Percentiles rank a stretch among this genome's conserved stretches.
These are phyloP conservation scores for Penstemon davidsonii DNA, from an alignment of 257 asterid species.

Conservation along the genomic window DNA sequence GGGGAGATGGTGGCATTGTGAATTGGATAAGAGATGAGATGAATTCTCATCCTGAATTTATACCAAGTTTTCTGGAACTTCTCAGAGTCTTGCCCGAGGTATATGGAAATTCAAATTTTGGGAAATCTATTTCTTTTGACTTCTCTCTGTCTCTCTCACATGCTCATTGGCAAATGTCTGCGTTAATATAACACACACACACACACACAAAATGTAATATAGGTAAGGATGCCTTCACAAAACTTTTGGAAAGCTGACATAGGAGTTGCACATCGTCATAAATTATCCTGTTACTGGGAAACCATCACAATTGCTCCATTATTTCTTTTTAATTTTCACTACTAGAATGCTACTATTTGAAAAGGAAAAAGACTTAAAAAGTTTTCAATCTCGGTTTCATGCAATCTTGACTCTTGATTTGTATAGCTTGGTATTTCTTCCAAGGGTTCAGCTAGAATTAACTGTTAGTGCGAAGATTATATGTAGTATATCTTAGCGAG, in stretches of 20 bases:
- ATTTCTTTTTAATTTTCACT: background rate
- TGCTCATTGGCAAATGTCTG: slow-evolving; percentile 3
- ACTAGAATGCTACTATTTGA: slow-evolving; percentile 8
- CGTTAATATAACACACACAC: background rate
- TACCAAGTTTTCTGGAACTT: slow-evolving; percentile 96
- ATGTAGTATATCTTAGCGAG: slow-evolving; percentile 9
- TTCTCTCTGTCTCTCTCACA: background rate
- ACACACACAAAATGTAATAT: background rate
- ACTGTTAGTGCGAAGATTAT: background rate
- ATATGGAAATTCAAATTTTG: slow-evolving; percentile 25
- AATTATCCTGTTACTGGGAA: slow-evolving; percentile 14
- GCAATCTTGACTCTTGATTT: slow-evolving; percentile 4
- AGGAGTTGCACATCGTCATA: background rate
- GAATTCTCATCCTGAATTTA: slow-evolving; percentile 84
- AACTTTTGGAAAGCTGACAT: background rate
- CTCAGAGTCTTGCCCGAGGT: slow-evolving; percentile 98
- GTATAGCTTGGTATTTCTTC: background rate
- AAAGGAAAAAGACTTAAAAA: slow-evolving; percentile 2
- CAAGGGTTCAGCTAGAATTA: slow-evolving; percentile 14
- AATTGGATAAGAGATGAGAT: slow-evolving; percentile 89
- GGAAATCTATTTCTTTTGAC: background rate
- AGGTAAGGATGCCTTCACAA: slow-evolving; percentile 4
- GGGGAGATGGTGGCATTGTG: slow-evolving; percentile 96
- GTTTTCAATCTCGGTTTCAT: slow-evolving; percentile 9
- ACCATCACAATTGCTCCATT: background rate